These are phyloP conservation scores for Coemansia sp. DNA, from an alignment of 192 early-diverging fungal genomes.

Conservation along the genomic window DNA sequence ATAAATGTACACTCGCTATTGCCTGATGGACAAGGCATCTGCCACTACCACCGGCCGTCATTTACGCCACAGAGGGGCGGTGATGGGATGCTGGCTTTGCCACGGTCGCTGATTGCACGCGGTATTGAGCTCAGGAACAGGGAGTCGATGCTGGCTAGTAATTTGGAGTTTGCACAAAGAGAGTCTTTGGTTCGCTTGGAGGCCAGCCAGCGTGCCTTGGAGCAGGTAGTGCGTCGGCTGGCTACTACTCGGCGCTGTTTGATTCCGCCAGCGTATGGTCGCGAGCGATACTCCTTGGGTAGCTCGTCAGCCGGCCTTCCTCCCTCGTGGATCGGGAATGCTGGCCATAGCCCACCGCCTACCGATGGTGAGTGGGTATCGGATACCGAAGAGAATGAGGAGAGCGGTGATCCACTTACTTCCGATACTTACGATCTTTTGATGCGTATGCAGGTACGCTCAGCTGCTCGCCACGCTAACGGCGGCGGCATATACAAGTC, in stretches of 20 bases:
- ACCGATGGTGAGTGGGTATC: slow-evolving; percentile 29
- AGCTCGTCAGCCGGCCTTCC: not conserved
- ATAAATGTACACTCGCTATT: slow-evolving; percentile 24
- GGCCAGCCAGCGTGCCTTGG: slow-evolving; percentile 9
- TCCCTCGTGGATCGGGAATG: not conserved
- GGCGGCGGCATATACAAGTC: not conserved
- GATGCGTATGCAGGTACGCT: slow-evolving; percentile 9
- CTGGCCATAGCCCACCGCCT: not conserved
- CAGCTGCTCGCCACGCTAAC: not conserved
- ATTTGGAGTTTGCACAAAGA: not conserved
- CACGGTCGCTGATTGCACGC: slow-evolving; percentile 5
- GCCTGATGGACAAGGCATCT: slow-evolving; percentile 28
- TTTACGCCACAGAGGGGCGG: not conserved
- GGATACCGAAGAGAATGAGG: slow-evolving; percentile 18
- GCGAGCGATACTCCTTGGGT: not conserved
- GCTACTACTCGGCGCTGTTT: slow-evolving; percentile 4
- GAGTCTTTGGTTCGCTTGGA: not conserved
- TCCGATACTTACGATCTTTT: not conserved
- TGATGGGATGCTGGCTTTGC: not conserved
- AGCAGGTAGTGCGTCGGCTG: slow-evolving; percentile 15
- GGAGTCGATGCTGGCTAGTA: not conserved
- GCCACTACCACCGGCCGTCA: slow-evolving; percentile 44
- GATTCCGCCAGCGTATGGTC: not conserved
- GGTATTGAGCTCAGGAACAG: not conserved
- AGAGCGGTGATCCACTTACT: not conserved